These are phyloP conservation scores for Pisolithus thermaeus DNA, from an alignment of 1,284 basidiomycete genomes.

Conservation along the genomic window DNA sequence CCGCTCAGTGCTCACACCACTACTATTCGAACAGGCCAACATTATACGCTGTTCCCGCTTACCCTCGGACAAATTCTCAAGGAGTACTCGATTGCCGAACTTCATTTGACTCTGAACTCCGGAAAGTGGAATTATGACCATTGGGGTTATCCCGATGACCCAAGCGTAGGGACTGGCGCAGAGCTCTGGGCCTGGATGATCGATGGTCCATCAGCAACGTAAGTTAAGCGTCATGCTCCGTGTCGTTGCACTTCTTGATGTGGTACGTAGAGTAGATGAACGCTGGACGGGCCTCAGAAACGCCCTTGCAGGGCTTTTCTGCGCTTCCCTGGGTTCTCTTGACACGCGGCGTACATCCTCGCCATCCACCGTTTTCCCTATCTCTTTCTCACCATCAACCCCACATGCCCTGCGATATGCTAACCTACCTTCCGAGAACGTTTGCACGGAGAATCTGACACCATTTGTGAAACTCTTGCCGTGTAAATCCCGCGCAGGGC, in stretches of 20 bases:
- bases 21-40: constrained; percentile 48
- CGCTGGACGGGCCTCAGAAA: constrained; percentile 86
- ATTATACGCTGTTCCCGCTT: constrained; percentile 82
- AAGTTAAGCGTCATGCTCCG: constrained; percentile 21
- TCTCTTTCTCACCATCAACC: constrained; percentile 11
- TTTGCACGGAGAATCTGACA: constrained; percentile 96
- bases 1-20: not conserved
- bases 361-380: constrained; percentile 47
- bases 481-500: constrained; percentile 86
- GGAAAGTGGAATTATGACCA: constrained; percentile 86
- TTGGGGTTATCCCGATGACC: constrained; percentile 80
- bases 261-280: constrained; percentile 50
- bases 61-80: constrained; percentile 81
- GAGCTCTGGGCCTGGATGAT: constrained; percentile 89
- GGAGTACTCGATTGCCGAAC: constrained; percentile 78
- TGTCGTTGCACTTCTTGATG: not conserved
- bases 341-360: constrained; percentile 69
- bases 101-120: constrained; percentile 83
- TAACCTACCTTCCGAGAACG: constrained; percentile 73
- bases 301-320: constrained; percentile 89
- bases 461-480: constrained; percentile 94
- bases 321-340: constrained; percentile 80
- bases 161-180: constrained; percentile 77
- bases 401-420: constrained; percentile 63
- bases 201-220: constrained; percentile 49